Conservation (phyloP, 257 asterid species). For the Nicotiana sylvestris region DNA sequence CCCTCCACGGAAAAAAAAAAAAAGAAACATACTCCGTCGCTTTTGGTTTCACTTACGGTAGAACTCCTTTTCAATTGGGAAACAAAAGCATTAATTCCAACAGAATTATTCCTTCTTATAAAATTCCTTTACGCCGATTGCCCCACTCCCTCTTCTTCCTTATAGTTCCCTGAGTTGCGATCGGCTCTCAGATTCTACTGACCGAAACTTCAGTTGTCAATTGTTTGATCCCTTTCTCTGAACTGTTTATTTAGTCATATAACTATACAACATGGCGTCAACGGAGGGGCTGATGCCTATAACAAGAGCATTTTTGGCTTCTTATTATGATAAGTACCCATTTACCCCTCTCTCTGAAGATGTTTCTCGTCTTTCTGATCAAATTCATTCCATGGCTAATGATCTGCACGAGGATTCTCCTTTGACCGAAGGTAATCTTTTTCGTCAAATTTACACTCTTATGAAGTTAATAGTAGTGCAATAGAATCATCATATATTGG, state of each 20-base stretch:
- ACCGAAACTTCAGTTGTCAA: background rate
- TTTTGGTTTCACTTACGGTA: background rate
- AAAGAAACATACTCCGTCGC: background rate
- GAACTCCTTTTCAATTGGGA: background rate
- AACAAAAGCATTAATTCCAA: background rate
- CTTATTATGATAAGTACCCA: constrained; percentile 79
- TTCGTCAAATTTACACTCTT: background rate
- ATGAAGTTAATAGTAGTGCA: background rate
- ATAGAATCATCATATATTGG: background rate
- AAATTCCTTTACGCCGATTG: background rate
- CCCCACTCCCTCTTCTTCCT: background rate
- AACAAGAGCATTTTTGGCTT: constrained; percentile 74
- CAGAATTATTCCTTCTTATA: background rate
- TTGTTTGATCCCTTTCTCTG: background rate
- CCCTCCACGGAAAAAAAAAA: too few relatives aligned
- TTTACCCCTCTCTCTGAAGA: constrained; percentile 62
- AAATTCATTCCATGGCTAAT: constrained; percentile 52
- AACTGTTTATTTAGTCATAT: background rate
- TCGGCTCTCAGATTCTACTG: background rate
- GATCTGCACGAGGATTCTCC: constrained; percentile 55
- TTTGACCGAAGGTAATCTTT: constrained; percentile 54
- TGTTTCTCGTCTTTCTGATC: constrained; percentile 61
- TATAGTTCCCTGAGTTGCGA: background rate
- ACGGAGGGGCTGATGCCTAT: constrained; percentile 94
- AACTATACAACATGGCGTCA: constrained; percentile 39